These are phyloP conservation scores for Rhizomucor miehei DNA, from an alignment of 371 early-diverging fungal species.

Conservation along the genomic window DNA sequence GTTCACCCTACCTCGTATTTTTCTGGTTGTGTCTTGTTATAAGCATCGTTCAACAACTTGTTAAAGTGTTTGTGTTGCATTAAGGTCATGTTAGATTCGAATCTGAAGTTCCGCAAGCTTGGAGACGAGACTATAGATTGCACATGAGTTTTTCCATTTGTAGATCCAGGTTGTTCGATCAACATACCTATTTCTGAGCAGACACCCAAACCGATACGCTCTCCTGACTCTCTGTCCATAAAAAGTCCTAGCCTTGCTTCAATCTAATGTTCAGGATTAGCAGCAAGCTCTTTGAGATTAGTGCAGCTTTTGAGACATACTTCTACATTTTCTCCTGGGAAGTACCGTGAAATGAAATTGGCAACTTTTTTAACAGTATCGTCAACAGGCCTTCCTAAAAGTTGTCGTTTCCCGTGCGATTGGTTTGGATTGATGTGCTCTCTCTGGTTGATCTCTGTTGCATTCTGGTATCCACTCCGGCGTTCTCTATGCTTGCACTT, in stretches of 20 bases:
- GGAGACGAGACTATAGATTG: not conserved
- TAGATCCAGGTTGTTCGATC: no score
- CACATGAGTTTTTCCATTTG: conserved; percentile 6
- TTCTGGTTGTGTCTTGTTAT: conserved; percentile 47
- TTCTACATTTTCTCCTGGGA: conserved; percentile 57
- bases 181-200: conserved; percentile 63
- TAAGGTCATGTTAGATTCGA: conserved; percentile 69
- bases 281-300: not conserved
- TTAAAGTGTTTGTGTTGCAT: conserved; percentile 71
- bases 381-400: conserved; percentile 45
- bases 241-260: conserved; percentile 81
- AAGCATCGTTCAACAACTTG: conserved; percentile 56
- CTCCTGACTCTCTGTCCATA: conserved; percentile 56
- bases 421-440: no score
- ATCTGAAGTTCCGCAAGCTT: conserved; percentile 36
- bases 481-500: no score
- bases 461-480: no score
- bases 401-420: conserved; percentile 27
- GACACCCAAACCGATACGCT: conserved; percentile 60
- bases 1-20: no score
- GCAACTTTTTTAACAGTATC: conserved; percentile 60
- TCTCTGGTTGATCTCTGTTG: no score
- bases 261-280: conserved; percentile 44
- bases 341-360: conserved; percentile 57
- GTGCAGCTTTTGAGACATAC: conserved; percentile 23